These are phyloP conservation scores for Exophiala bonariae DNA, from an alignment of 2,329 filamentous ascomycete species.

Conservation along the genomic window DNA sequence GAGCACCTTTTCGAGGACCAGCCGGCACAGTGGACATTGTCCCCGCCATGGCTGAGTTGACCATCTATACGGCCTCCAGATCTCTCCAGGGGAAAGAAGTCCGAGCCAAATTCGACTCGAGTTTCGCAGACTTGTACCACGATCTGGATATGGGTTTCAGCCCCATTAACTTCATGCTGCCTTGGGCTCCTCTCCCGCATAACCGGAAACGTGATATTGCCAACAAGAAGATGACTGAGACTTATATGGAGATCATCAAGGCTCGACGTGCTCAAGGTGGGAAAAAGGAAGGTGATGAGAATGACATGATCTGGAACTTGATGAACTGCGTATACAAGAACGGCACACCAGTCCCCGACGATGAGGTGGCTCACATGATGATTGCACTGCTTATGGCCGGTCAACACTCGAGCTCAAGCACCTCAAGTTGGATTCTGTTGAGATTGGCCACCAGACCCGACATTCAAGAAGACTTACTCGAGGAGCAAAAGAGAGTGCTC, in stretches of 20 bases:
- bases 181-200: constrained; percentile 74
- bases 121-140: constrained; percentile 74
- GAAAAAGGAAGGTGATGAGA: constrained; percentile 49
- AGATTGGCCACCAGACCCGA: constrained; percentile 70
- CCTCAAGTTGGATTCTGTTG: constrained; percentile 75
- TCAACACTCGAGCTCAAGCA: constrained; percentile 77
- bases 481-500: constrained; percentile 62
- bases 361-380: constrained; percentile 82
- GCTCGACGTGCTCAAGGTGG: constrained; percentile 52
- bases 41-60: constrained; percentile 71
- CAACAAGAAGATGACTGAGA: constrained; percentile 66
- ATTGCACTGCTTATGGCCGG: constrained; percentile 83
- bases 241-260: constrained; percentile 72
- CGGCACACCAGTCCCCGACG: constrained; percentile 66
- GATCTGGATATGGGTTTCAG: constrained; percentile 78
- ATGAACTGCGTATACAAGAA: constrained; percentile 78
- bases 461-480: constrained; percentile 68
- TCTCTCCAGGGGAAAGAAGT: constrained; percentile 76
- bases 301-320: constrained; percentile 77
- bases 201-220: constrained; percentile 72
- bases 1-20: constrained; percentile 58
- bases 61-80: constrained; percentile 77
- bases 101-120: constrained; percentile 67
- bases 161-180: constrained; percentile 80
- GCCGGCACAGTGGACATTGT: constrained; percentile 63